Conservation (phyloP, 768 basidiomycete genomes). For the Dictyophora rubrovolvata region DNA sequence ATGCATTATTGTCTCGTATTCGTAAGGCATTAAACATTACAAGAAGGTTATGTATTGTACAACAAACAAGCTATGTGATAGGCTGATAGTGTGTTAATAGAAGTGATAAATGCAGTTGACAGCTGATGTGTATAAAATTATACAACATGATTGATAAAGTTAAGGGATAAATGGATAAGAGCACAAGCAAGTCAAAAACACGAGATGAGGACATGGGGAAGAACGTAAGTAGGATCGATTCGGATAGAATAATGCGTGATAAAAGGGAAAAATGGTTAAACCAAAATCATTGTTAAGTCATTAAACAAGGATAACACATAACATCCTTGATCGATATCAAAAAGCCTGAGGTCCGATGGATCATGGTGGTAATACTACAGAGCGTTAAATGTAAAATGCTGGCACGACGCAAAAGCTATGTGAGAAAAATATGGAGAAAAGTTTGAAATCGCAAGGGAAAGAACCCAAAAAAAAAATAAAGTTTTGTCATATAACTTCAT, state of each 20-base stretch:
- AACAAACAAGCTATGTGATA: too few relatives aligned
- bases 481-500: background rate
- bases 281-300: background rate
- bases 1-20: too few relatives aligned
- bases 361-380: too few relatives aligned
- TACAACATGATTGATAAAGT: too few relatives aligned
- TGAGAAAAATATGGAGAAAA: constrained; percentile 9
- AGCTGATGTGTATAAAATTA: too few relatives aligned
- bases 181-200: too few relatives aligned
- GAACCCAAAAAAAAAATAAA: background rate
- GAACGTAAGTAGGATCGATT: background rate
- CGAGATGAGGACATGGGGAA: background rate
- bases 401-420: background rate
- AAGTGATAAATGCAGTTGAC: too few relatives aligned
- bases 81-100: too few relatives aligned
- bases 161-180: too few relatives aligned
- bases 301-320: background rate
- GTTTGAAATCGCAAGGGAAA: background rate
- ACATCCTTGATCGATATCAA: background rate
- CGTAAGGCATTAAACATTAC: too few relatives aligned
- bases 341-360: background rate
- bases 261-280: background rate
- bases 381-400: background rate
- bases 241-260: background rate
- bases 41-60: too few relatives aligned